A percentile compares a stretch with the other conserved stretches of the same genome.
Evolutionary conservation across 768 basidiomycete genomes (phyloP).

Genomic region (Tricholoma saponaceum): DNA sequence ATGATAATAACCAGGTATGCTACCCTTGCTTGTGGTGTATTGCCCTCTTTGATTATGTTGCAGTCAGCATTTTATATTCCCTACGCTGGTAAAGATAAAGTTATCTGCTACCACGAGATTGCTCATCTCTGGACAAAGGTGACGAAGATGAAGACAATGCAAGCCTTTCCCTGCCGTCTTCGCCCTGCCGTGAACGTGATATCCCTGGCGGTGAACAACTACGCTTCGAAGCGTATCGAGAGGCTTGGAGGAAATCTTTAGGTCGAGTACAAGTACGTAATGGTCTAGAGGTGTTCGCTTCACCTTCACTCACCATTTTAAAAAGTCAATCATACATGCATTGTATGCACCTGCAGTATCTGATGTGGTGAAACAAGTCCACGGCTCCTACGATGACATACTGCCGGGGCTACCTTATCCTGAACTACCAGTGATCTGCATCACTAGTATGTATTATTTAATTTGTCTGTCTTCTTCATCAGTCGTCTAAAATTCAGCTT

Average conservation of each 20-base stretch:
- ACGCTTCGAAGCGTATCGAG: conserved; percentile 49
- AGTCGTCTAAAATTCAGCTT: neutral
- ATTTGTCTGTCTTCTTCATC: neutral
- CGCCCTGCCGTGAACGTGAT: conserved; percentile 8
- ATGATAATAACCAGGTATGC: conserved; percentile 10
- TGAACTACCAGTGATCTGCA: conserved; percentile 57
- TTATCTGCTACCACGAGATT: neutral
- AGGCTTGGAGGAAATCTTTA: conserved; percentile 58
- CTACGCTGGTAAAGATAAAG: conserved; percentile 7
- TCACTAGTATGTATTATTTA: conserved; percentile 41
- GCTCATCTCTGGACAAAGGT: neutral
- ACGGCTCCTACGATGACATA: conserved; percentile 37
- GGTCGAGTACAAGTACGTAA: conserved; percentile 47
- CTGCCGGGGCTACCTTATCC: conserved; percentile 54
- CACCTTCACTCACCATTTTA: conserved; percentile 2
- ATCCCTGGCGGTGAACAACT: conserved; percentile 18
- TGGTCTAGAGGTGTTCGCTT: neutral
- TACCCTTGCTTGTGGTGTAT: neutral
- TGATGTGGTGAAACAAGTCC: conserved; percentile 39
- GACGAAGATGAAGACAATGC: conserved; percentile 1
- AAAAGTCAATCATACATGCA: conserved; percentile 33
- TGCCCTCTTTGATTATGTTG: neutral
- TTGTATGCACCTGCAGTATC: conserved; percentile 48
- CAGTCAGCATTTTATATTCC: conserved; percentile 17
- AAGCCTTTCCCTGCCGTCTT: conserved; percentile 1